Evolutionary conservation across 2,329 filamentous ascomycete genomes (phyloP).

Genomic region (Diaporthe vaccinii): DNA sequence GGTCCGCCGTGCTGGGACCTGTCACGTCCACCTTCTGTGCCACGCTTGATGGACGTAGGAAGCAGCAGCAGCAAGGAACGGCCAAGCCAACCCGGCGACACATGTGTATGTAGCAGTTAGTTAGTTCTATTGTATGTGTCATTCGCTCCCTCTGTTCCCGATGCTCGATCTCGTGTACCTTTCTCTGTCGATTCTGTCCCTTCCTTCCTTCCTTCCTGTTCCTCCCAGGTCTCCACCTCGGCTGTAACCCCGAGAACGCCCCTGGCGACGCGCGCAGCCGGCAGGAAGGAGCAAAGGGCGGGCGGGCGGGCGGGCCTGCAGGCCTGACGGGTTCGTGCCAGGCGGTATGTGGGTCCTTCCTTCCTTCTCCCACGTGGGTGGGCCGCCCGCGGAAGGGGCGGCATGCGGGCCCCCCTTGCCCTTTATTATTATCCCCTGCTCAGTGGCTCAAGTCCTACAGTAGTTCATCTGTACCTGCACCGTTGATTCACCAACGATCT

Average conservation of each 20-base stretch:
- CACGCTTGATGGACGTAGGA: no score
- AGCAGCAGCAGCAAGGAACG: no score
- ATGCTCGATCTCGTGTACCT: not conserved
- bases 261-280: slow-evolving; percentile 23
- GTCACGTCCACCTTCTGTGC: no score
- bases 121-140: not conserved
- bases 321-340: not conserved
- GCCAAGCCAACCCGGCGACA: no score
- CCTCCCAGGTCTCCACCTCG: not conserved
- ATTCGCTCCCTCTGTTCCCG: not conserved
- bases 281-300: not conserved
- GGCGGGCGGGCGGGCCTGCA: not conserved
- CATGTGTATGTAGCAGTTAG: not conserved
- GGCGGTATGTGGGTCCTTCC: not conserved
- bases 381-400: slow-evolving; percentile 19
- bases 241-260: not conserved
- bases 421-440: no score
- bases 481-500: not conserved
- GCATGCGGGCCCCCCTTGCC: not conserved
- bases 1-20: not conserved
- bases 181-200: not conserved
- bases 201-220: not conserved
- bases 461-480: no score
- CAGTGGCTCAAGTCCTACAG: no score
- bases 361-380: slow-evolving; percentile 18